Base-by-base conservation (phyloP, 2,329 filamentous ascomycete species). In the Botrytis elliptica region DNA sequence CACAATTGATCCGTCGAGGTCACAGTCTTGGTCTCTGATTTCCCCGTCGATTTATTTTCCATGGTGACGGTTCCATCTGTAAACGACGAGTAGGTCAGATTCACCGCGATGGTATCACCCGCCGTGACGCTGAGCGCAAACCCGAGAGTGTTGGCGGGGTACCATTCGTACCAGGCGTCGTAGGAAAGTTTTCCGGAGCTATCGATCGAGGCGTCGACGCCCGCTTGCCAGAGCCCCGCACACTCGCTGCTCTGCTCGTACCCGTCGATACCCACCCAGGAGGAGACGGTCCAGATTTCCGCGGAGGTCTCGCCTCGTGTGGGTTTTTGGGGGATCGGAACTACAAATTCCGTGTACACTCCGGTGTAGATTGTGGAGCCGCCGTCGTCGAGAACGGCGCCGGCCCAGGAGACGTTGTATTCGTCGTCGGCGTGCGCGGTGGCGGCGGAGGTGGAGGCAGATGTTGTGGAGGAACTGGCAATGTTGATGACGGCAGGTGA, bases 161-260 rank as follows among this genome's bases (percentile, higher is more conserved):
- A 88, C 88, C 87, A 90, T 79, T 89, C 88, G 77, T 87, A 89
- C 87, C 88, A 90, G 16, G 87, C 85, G 67, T 86, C 84, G 77
- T 85, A 89, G 25, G 44, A 55, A 1, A 64, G 10, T 10, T 16
- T 59, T 1, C 60, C 60, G 22, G 18, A 25, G 1, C 12, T 18
- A 5, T 52, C 33, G 25, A 64, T 33, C 9, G 12, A 33, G 18
- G 46, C 59, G 33, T 72, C 71, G 16, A 72, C 63, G 16, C 71
- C 71, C 1, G 71, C 52, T 38, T 72, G 71, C 71, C 62, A 72
- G 33, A 72, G 55, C 4, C 68, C 68, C 1, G 29, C 9, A 9
- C 68, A 70, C 6, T 25, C 38, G 16, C 6, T 22, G 14, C 9
- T 60, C 12, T 59, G n/a, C 7, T 25, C 10, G 49, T 49, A 64